Percentiles rank a stretch among this genome's conserved stretches.
phyloP scores from a whole-genome alignment of 2,329 filamentous ascomycete genomes.

The Fusarium agapanthi region DNA sequence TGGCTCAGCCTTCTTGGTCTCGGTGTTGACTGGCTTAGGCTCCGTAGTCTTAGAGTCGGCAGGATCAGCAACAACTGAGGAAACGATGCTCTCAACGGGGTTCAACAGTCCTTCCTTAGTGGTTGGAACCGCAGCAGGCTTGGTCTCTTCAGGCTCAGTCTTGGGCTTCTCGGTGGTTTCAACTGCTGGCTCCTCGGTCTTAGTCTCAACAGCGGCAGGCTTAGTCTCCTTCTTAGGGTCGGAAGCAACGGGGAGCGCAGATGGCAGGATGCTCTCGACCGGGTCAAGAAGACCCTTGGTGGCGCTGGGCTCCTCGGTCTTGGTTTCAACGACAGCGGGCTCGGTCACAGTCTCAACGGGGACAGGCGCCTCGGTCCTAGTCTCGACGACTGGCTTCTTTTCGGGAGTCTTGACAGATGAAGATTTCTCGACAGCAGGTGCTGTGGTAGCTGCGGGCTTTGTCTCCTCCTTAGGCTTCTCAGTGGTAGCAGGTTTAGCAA shows the following conservation, averaged over 20 bases:
- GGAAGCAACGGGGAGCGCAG: neutral
- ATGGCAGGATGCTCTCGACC: slow-evolving; percentile 16
- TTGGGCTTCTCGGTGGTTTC: slow-evolving; percentile 1
- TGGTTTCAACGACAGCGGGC: neutral
- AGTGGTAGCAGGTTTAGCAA: slow-evolving; percentile 8
- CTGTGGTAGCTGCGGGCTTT: slow-evolving; percentile 11
- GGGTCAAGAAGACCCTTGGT: slow-evolving; percentile 22
- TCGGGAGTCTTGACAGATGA: slow-evolving; percentile 3
- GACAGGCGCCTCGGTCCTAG: slow-evolving; percentile 5
- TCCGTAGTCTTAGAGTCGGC: slow-evolving; percentile 13
- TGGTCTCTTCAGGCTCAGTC: slow-evolving; percentile 3
- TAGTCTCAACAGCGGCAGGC: neutral
- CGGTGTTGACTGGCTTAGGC: slow-evolving; percentile 10
- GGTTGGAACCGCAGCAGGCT: slow-evolving; percentile 5
- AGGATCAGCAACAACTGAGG: slow-evolving; percentile 17
- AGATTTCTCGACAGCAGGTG: slow-evolving; percentile 9
- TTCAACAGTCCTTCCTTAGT: slow-evolving; percentile 30
- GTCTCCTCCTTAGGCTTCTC: slow-evolving; percentile 25
- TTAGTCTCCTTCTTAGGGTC: neutral
- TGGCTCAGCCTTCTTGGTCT: slow-evolving; percentile 4
- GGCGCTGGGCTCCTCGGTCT: slow-evolving; percentile 2
- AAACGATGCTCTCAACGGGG: slow-evolving; percentile 31
- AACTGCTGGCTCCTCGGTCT: slow-evolving; percentile 2
- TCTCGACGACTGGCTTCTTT: slow-evolving; percentile 21
- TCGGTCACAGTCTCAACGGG: slow-evolving; percentile 1